Conservation (phyloP, 2,329 filamentous ascomycete species). For the Aspergillus pseudoviridinutans region DNA sequence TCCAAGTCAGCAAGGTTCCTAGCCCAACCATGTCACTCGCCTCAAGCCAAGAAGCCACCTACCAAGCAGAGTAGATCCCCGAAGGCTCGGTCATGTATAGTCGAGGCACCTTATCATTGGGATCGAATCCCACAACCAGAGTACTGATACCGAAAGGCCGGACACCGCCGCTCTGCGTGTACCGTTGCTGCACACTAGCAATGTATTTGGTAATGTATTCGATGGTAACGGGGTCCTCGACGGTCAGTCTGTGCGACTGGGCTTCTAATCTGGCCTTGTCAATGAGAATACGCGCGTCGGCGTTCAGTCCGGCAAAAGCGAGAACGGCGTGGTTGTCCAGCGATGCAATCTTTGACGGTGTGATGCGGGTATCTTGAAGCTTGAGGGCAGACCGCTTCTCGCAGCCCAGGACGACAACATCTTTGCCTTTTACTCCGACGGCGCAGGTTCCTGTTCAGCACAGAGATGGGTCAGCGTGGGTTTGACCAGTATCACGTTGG, state of each 20-base stretch:
- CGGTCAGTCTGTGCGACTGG: conserved; percentile 92
- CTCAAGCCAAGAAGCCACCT: conserved; percentile 31
- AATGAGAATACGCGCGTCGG: conserved; percentile 94
- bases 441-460: conserved; percentile 76
- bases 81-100: conserved; percentile 99
- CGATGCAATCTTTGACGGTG: conserved; percentile 95
- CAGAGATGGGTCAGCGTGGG: conserved; percentile 12
- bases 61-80: conserved; percentile 99
- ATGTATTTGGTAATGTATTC: conserved; percentile 99
- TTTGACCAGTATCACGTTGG: conserved; percentile 17
- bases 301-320: conserved; percentile 94
- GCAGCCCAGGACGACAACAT: conserved; percentile 94
- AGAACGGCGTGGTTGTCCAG: conserved; percentile 95
- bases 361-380: conserved; percentile 98
- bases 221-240: conserved; percentile 95
- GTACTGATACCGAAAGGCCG: conserved; percentile 98
- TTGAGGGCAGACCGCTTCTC: conserved; percentile 99
- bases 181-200: conserved; percentile 94
- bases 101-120: conserved; percentile 79
- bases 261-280: conserved; percentile 98
- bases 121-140: conserved; percentile 96
- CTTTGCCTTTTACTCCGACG: conserved; percentile 90
- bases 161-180: conserved; percentile 98
- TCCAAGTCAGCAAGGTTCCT: conserved; percentile 13
- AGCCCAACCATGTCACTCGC: not conserved